Conservation (phyloP, 2,329 filamentous ascomycete species). For the Cercospora sp. region DNA sequence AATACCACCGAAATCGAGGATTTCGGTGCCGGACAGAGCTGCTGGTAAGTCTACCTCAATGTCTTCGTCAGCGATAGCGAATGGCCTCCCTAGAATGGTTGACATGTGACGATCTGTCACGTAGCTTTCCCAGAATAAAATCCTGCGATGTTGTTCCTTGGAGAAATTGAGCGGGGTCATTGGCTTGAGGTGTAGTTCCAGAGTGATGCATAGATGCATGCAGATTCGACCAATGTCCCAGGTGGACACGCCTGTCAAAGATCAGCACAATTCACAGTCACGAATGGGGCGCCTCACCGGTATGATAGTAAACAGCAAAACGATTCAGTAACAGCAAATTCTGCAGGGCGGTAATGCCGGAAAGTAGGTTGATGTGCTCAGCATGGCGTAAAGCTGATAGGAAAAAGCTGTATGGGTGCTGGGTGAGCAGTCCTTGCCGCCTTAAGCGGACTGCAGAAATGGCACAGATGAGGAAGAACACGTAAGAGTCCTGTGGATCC, state of each 20-base stretch:
- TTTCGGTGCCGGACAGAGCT: conserved; percentile 38
- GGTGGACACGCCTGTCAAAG: conserved; percentile 27
- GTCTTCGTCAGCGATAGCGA: conserved; percentile 45
- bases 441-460: conserved; percentile 42
- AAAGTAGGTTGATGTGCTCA: conserved; percentile 36
- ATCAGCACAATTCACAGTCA: neutral
- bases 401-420: conserved; percentile 47
- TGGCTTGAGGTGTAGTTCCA: conserved; percentile 38
- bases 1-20: neutral
- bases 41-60: conserved; percentile 43
- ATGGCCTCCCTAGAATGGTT: conserved; percentile 45
- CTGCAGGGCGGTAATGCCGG: conserved; percentile 42
- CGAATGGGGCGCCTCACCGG: conserved; percentile 27
- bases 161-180: conserved; percentile 24
- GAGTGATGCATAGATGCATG: conserved; percentile 46
- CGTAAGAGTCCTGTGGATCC: conserved; percentile 38
- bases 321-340: conserved; percentile 45
- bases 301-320: conserved; percentile 49
- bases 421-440: conserved; percentile 34
- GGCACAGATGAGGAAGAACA: conserved; percentile 43
- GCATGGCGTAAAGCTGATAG: conserved; percentile 42
- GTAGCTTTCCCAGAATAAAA: conserved; percentile 51
- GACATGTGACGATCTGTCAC: conserved; percentile 50
- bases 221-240: conserved; percentile 47
- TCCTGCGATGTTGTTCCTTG: conserved; percentile 42